Percentiles rank a stretch among this genome's conserved stretches.
phyloP scores from a whole-genome alignment of 1,284 basidiomycete genomes.

The Ceratobasidium sp. region DNA sequence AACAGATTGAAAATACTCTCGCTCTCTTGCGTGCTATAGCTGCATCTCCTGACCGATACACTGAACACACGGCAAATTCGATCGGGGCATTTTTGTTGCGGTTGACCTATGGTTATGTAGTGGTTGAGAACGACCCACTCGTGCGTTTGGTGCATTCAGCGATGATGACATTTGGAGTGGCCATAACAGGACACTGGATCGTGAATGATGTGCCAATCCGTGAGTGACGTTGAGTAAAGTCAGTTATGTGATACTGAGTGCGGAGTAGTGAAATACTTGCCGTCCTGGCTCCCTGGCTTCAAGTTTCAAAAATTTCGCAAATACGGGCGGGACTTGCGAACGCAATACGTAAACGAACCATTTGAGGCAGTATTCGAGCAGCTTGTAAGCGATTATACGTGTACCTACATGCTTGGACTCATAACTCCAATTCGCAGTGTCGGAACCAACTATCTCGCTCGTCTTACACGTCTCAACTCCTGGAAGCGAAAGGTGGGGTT shows the following conservation, averaged over 20 bases:
- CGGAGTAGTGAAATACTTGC: not conserved
- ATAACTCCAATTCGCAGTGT: not conserved
- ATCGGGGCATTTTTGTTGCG: not conserved
- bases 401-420: not conserved
- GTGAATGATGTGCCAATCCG: slow-evolving; percentile 15
- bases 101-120: not conserved
- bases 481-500: slow-evolving; percentile 3
- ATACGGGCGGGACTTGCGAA: not conserved
- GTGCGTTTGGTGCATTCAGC: not conserved
- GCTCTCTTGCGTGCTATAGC: not conserved
- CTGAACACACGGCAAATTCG: not conserved
- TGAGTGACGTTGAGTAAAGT: not conserved
- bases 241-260: not conserved
- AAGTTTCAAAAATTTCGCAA: not conserved
- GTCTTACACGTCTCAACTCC: slow-evolving; percentile 11
- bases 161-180: not conserved
- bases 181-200: not conserved
- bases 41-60: not conserved
- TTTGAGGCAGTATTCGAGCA: slow-evolving; percentile 4
- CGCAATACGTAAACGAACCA: not conserved
- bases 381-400: not conserved
- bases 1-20: not conserved
- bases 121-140: not conserved
- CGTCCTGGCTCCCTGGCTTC: slow-evolving; percentile 6
- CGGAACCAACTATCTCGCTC: not conserved